phyloP scores from a whole-genome alignment of 164 flowering plant genomes.

The Platanus orientalis region DNA sequence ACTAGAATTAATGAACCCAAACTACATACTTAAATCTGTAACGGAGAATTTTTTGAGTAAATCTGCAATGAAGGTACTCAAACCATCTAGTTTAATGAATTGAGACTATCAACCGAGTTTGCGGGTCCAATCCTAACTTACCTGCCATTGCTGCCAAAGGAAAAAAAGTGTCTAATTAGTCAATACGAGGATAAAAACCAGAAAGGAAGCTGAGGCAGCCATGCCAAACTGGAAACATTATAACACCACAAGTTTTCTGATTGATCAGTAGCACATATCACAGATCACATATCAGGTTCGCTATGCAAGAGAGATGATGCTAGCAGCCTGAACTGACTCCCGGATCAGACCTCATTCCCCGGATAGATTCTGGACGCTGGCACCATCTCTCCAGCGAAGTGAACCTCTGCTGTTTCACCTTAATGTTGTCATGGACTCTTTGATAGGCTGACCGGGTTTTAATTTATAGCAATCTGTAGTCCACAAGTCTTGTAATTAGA shows the following conservation, averaged over 20 bases:
- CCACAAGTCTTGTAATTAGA: not conserved
- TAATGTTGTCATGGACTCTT: not conserved
- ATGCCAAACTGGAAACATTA: too few species aligned
- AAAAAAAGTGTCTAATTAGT: not conserved
- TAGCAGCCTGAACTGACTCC: not conserved
- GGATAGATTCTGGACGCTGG: conserved; percentile 6
- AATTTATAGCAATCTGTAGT: conserved; percentile 5
- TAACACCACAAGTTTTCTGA: too few species aligned
- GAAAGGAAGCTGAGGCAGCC: not conserved
- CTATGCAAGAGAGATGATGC: conserved; percentile 17
- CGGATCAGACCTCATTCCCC: too few species aligned
- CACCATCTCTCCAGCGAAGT: conserved; percentile 24
- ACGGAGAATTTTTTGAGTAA: too few species aligned
- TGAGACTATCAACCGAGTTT: not conserved
- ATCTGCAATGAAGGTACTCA: too few species aligned
- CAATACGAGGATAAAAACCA: not conserved
- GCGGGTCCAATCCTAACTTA: not conserved
- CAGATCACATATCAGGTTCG: conserved; percentile 10
- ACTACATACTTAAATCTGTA: too few species aligned
- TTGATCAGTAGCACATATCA: not conserved
- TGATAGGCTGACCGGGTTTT: not conserved
- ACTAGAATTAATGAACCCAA: not conserved
- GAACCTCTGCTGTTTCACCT: conserved; percentile 11
- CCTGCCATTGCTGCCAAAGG: conserved; percentile 2
- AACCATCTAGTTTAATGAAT: not conserved